Percentiles rank a stretch among this genome's conserved stretches.
These are phyloP conservation scores for Plasmodium fragile DNA, from an alignment of 169 alveolate genomes.

Conservation along the genomic window DNA sequence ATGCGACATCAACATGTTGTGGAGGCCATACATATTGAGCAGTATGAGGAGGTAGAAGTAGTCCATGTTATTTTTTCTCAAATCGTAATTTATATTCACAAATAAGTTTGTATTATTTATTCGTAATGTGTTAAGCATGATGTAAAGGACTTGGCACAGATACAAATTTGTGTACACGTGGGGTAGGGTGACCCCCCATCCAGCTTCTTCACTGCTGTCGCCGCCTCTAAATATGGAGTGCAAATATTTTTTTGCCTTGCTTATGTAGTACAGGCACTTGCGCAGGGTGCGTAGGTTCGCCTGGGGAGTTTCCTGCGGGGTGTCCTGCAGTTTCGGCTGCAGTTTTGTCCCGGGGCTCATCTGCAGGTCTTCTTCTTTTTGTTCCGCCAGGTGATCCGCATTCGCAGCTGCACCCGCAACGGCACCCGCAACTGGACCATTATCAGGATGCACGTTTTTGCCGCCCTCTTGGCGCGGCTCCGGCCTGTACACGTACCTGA, in stretches of 20 bases:
- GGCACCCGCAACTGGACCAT: too few species aligned
- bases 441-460: background rate
- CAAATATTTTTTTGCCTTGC: constrained; percentile 21
- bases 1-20: background rate
- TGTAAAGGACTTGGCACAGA: constrained; percentile 39
- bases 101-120: constrained; percentile 48
- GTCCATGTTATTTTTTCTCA: constrained; percentile 59
- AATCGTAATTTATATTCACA: constrained; percentile 20
- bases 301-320: background rate
- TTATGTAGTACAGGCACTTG: constrained; percentile 48
- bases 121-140: constrained; percentile 30
- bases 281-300: background rate
- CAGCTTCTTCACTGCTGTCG: background rate
- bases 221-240: background rate
- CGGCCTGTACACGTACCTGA: constrained; percentile 5
- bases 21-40: constrained; percentile 34
- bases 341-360: background rate
- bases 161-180: constrained; percentile 10
- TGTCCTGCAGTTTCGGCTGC: background rate
- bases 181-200: too few species aligned
- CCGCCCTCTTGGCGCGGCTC: background rate
- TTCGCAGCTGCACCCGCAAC: too few species aligned
- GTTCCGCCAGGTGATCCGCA: background rate
- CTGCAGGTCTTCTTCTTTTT: background rate
- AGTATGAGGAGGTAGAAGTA: constrained; percentile 45